A percentile compares a stretch with the other conserved stretches of the same genome.
phyloP scores from a whole-genome alignment of 306 rosid genomes.

The Lupinus albus region DNA sequence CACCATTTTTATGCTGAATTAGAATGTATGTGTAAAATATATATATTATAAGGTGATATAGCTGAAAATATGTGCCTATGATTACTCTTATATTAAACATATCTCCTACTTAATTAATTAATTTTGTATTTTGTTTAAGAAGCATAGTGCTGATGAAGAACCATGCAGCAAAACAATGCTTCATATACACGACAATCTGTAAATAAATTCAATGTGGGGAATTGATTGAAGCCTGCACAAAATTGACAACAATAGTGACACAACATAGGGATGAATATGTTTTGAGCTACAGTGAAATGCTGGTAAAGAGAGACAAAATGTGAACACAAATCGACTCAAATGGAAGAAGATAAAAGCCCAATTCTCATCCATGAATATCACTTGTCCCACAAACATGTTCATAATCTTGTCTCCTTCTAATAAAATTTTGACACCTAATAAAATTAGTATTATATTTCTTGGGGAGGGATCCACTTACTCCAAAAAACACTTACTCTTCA shows the following conservation, averaged over 20 bases:
- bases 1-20: too few relatives aligned
- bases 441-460: too few relatives aligned
- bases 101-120: neutral
- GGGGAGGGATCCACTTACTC: too few relatives aligned
- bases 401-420: too few relatives aligned
- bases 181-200: slow-evolving; percentile 33
- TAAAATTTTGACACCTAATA: too few relatives aligned
- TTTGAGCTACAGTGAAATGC: slow-evolving; percentile 29
- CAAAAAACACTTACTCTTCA: too few relatives aligned
- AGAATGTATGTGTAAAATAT: too few relatives aligned
- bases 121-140: neutral
- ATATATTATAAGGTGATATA: neutral
- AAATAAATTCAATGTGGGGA: slow-evolving; percentile 42
- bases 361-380: too few relatives aligned
- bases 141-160: slow-evolving; percentile 34
- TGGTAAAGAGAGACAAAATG: slow-evolving; percentile 48
- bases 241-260: slow-evolving; percentile 47
- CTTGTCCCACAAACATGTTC: too few relatives aligned
- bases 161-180: slow-evolving; percentile 26
- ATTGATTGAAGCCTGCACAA: slow-evolving; percentile 50
- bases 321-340: slow-evolving; percentile 40
- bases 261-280: slow-evolving; percentile 39
- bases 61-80: neutral
- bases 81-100: neutral
- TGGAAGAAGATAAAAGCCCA: slow-evolving; percentile 36